Percentiles rank a stretch among this genome's conserved stretches.
These are phyloP conservation scores for Heterobasidion irregulare DNA, from an alignment of 1,284 basidiomycete species.

Conservation along the genomic window DNA sequence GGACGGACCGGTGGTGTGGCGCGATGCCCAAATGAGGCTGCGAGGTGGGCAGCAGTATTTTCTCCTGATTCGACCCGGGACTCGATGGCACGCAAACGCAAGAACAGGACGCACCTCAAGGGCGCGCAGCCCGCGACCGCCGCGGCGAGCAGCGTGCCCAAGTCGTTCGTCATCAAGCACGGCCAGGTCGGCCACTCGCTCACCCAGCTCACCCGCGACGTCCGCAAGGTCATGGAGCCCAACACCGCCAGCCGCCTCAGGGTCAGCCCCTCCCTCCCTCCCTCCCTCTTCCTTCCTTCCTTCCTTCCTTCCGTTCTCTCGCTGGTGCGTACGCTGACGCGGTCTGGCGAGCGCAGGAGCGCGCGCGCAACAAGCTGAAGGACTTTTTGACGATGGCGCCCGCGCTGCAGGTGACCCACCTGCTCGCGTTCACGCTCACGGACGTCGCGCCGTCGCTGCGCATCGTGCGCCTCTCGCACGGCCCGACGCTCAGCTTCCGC, in stretches of 20 bases:
- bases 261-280: too few relatives aligned
- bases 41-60: neutral
- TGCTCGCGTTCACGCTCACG: conserved; percentile 88
- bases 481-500: conserved; percentile 92
- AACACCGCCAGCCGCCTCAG: conserved; percentile 89
- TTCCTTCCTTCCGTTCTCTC: too few relatives aligned
- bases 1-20: neutral
- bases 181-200: conserved; percentile 89
- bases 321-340: too few relatives aligned
- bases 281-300: too few relatives aligned
- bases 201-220: conserved; percentile 82
- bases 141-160: conserved; percentile 39
- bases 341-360: conserved; percentile 55
- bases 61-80: neutral
- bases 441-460: conserved; percentile 82
- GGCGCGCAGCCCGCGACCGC: conserved; percentile 29
- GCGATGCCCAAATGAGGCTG: neutral
- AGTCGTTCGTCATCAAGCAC: conserved; percentile 90
- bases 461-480: conserved; percentile 83
- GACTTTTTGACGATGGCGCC: conserved; percentile 94
- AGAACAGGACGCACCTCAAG: conserved; percentile 85
- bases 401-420: conserved; percentile 85
- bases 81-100: conserved; percentile 70
- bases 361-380: conserved; percentile 86
- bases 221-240: conserved; percentile 96